Percentiles rank a stretch among this genome's conserved stretches.
Evolutionary conservation across 331 rosid species (phyloP).

Genomic region (Quercus lobata): DNA sequence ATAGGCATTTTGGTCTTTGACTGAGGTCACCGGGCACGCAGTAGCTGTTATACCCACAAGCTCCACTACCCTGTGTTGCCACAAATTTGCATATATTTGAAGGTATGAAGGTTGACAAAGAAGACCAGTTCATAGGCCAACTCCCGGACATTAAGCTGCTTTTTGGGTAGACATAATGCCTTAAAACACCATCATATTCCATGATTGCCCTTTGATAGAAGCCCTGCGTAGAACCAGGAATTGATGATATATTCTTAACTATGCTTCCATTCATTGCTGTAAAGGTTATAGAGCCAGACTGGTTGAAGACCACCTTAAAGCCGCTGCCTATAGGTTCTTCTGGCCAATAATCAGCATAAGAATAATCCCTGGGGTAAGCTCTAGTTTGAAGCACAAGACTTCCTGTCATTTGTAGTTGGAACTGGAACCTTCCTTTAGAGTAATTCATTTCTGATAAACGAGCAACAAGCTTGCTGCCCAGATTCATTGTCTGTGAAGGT

Average conservation of each 20-base stretch:
- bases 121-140: neutral
- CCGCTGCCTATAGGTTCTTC: neutral
- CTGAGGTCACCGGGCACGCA: neutral
- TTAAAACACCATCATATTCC: neutral
- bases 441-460: neutral
- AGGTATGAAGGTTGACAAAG: neutral
- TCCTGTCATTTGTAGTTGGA: neutral
- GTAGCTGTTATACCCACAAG: slow-evolving; percentile 19
- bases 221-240: neutral
- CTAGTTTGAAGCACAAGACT: slow-evolving; percentile 10
- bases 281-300: neutral
- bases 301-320: neutral
- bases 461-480: neutral
- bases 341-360: neutral
- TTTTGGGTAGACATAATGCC: neutral
- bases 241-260: neutral
- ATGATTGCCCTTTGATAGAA: neutral
- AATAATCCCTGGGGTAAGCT: neutral
- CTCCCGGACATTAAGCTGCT: too few relatives aligned
- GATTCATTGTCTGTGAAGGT: neutral
- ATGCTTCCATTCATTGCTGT: neutral
- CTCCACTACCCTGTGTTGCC: neutral
- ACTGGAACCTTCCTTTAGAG: slow-evolving; percentile 2
- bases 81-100: neutral
- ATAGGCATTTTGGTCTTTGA: neutral